Evolutionary conservation across 352 stramenopile genomes (phyloP).

Genomic region (Phytophthora pluvialis): DNA sequence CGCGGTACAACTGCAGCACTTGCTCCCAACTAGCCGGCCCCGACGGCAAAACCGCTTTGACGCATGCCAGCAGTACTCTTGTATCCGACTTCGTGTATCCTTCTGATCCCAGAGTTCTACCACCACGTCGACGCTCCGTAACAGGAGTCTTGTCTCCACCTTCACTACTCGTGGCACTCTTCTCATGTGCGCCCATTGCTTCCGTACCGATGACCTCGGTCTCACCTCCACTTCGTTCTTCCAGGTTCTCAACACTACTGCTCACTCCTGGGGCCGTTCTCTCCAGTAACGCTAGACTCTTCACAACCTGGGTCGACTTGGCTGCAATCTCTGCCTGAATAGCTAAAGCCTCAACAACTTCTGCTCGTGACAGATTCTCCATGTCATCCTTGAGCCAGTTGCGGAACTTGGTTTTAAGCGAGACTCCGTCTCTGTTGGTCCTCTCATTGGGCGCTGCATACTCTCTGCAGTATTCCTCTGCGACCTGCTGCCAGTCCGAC

Average conservation of each 20-base stretch:
- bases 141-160: slow-evolving; percentile 5
- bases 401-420: slow-evolving; percentile 43
- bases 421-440: slow-evolving; percentile 28
- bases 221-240: slow-evolving; percentile 4
- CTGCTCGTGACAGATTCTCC: slow-evolving; percentile 5
- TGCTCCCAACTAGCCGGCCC: slow-evolving; percentile 37
- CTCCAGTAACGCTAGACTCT: background rate
- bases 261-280: background rate
- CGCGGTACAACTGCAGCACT: slow-evolving; percentile 41
- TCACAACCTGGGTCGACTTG: slow-evolving; percentile 19
- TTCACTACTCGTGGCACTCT: slow-evolving; percentile 17
- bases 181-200: background rate
- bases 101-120: slow-evolving; percentile 38
- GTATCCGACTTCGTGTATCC: slow-evolving; percentile 37
- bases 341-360: slow-evolving; percentile 25
- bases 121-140: slow-evolving; percentile 21
- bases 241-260: background rate
- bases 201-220: background rate
- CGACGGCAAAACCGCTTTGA: slow-evolving; percentile 35
- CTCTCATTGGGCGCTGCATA: slow-evolving; percentile 32
- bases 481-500: slow-evolving; percentile 30
- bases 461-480: slow-evolving; percentile 33
- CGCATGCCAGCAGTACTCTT: slow-evolving; percentile 28
- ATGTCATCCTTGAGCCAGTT: slow-evolving; percentile 32
- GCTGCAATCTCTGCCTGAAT: slow-evolving; percentile 31